These are phyloP conservation scores for Tillandsia fasciculata DNA, from an alignment of 176 grass and related monocot genomes.

Conservation along the genomic window DNA sequence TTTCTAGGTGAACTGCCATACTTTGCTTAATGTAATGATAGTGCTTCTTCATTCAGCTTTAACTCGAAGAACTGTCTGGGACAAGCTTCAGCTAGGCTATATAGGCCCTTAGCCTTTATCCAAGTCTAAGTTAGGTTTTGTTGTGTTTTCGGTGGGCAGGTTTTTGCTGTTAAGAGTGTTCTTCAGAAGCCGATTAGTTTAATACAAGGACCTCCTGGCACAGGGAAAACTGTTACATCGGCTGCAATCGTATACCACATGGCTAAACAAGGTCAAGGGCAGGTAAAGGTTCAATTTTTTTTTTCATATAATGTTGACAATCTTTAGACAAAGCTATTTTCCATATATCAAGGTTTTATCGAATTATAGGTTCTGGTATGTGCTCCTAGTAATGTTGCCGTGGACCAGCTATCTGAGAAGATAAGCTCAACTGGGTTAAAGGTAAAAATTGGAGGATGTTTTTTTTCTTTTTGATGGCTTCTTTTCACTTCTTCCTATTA, in stretches of 20 bases:
- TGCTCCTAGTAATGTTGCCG: slow-evolving; percentile 98
- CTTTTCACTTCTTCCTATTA: neutral
- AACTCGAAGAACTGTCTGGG: too few relatives aligned
- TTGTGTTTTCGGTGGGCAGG: slow-evolving; percentile 37
- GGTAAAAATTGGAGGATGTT: slow-evolving; percentile 23
- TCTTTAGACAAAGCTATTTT: slow-evolving; percentile 6
- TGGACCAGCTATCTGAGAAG: slow-evolving; percentile 97
- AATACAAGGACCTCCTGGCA: slow-evolving; percentile 97
- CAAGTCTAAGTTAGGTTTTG: too few relatives aligned
- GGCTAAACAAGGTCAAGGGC: slow-evolving; percentile 99
- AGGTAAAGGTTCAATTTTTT: slow-evolving; percentile 42
- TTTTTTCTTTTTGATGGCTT: neutral
- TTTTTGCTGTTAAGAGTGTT: slow-evolving; percentile 98
- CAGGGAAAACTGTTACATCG: slow-evolving; percentile 98
- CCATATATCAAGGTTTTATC: slow-evolving; percentile 12
- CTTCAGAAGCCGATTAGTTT: slow-evolving; percentile 98
- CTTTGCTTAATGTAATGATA: neutral
- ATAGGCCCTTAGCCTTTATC: neutral
- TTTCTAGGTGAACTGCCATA: neutral
- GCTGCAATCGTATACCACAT: slow-evolving; percentile 99
- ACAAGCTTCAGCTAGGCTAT: neutral
- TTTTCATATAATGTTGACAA: slow-evolving; percentile 15
- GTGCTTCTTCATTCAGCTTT: too few relatives aligned
- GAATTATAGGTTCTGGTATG: slow-evolving; percentile 82
- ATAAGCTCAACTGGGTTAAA: slow-evolving; percentile 97